phyloP scores from a whole-genome alignment of 176 grass and related monocot species.

The Leersia perrieri region DNA sequence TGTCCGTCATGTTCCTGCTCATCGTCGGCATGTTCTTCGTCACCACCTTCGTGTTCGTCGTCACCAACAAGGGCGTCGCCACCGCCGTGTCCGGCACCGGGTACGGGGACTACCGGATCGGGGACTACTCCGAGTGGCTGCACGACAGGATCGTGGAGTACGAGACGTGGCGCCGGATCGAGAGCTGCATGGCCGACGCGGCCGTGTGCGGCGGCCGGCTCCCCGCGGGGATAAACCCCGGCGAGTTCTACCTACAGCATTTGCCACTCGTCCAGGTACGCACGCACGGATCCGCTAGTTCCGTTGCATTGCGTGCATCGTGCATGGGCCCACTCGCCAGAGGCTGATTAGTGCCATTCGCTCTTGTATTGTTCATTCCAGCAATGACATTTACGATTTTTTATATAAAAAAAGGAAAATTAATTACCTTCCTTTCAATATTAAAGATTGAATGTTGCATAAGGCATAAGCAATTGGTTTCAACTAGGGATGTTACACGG shows the following conservation, averaged over 20 bases:
- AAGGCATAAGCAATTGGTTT: background rate
- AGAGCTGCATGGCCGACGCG: conserved; percentile 57
- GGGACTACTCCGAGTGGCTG: conserved; percentile 76
- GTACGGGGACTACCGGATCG: conserved; percentile 55
- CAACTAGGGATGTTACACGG: background rate
- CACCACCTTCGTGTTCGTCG: conserved; percentile 47
- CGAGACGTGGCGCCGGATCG: conserved; percentile 49
- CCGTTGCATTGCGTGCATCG: background rate
- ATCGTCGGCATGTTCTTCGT: conserved; percentile 59
- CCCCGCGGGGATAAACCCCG: conserved; percentile 30
- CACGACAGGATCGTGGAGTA: conserved; percentile 44
- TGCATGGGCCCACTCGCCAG: background rate
- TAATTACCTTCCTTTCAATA: background rate
- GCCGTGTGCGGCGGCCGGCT: conserved; percentile 42
- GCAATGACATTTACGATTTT: background rate
- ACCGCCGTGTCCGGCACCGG: conserved; percentile 38
- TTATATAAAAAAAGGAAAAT: too few species aligned
- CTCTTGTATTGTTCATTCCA: too few species aligned
- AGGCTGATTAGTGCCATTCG: too few species aligned
- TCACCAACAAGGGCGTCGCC: conserved; percentile 59
- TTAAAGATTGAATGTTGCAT: background rate
- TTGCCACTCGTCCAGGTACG: conserved; percentile 67
- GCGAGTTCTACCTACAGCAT: conserved; percentile 53
- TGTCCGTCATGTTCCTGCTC: conserved; percentile 45
- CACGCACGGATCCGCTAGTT: background rate